A percentile compares a stretch with the other conserved stretches of the same genome.
Evolutionary conservation across 2,329 filamentous ascomycete species (phyloP).

Genomic region (Aspergillus cejpii): DNA sequence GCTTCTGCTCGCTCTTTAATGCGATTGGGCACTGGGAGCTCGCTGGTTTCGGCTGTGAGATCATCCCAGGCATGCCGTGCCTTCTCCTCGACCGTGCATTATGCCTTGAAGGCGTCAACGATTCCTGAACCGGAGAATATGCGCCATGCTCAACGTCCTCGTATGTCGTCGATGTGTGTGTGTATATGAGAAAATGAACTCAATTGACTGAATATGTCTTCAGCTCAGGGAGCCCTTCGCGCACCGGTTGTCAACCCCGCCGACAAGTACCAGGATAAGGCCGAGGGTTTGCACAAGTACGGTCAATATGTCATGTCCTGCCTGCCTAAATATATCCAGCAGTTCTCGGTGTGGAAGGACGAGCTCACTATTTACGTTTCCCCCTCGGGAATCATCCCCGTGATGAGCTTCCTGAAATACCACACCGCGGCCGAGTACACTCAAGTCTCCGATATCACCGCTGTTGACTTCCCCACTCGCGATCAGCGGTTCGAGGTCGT

Average conservation of each 20-base stretch:
- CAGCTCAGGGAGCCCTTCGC: constrained; percentile 58
- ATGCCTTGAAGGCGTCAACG: constrained; percentile 47
- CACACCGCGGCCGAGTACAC: constrained; percentile 98
- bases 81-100: constrained; percentile 38
- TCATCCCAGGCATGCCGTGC: constrained; percentile 30
- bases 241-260: constrained; percentile 80
- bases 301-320: constrained; percentile 95
- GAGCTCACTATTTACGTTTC: constrained; percentile 92
- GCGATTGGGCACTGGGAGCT: constrained; percentile 39
- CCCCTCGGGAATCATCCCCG: constrained; percentile 78
- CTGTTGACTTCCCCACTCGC: constrained; percentile 90
- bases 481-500: constrained; percentile 96
- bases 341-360: constrained; percentile 99
- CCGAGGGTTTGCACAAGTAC: constrained; percentile 84
- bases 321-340: constrained; percentile 95
- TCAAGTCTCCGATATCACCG: constrained; percentile 84
- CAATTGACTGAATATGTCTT: constrained; percentile 8
- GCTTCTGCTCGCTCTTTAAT: constrained; percentile 42
- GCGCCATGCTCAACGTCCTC: constrained; percentile 52
- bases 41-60: constrained; percentile 32
- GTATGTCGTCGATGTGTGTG: constrained; percentile 32
- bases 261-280: constrained; percentile 85
- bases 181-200: constrained; percentile 10
- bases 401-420: constrained; percentile 93
- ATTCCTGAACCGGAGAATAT: constrained; percentile 60